phyloP scores from a whole-genome alignment of 495 filamentous ascomycete species.

The Aspergillus baeticus region DNA sequence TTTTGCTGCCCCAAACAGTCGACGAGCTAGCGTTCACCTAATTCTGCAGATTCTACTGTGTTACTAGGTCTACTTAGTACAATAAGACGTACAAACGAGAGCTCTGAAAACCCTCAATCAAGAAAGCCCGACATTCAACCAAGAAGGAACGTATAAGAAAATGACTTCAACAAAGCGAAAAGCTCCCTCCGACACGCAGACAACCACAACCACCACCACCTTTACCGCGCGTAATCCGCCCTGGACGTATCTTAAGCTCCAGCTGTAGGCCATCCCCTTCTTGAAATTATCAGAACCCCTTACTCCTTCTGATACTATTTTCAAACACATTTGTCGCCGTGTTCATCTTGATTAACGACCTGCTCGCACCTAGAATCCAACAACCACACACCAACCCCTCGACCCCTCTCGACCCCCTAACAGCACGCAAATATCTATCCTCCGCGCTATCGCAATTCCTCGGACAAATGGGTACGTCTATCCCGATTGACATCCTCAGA shows the following conservation, averaged over 20 bases:
- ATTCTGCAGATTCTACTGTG: no score
- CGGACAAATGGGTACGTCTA: slow-evolving; percentile 71
- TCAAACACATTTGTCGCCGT: no score
- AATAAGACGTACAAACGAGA: no score
- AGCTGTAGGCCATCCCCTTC: slow-evolving; percentile 30
- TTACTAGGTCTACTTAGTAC: no score
- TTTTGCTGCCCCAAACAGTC: no score
- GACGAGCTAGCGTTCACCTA: no score
- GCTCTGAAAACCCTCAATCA: no score
- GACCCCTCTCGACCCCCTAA: slow-evolving; percentile 65
- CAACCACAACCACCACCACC: slow-evolving; percentile 24
- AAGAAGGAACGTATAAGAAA: slow-evolving; percentile 1
- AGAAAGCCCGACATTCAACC: no score
- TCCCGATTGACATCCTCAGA: slow-evolving; percentile 78
- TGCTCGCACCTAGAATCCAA: slow-evolving; percentile 26
- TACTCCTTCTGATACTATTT: neutral
- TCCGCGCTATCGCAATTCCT: slow-evolving; percentile 77
- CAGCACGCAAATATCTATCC: slow-evolving; percentile 69
- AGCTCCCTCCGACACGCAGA: slow-evolving; percentile 20
- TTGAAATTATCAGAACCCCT: neutral
- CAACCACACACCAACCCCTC: slow-evolving; percentile 26
- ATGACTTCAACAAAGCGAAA: slow-evolving; percentile 32
- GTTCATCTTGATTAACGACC: no score
- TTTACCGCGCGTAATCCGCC: slow-evolving; percentile 49
- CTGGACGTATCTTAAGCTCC: slow-evolving; percentile 50